Conservation (phyloP, 2,329 filamentous ascomycete genomes). For the Iodosphaeria phyllophila region DNA sequence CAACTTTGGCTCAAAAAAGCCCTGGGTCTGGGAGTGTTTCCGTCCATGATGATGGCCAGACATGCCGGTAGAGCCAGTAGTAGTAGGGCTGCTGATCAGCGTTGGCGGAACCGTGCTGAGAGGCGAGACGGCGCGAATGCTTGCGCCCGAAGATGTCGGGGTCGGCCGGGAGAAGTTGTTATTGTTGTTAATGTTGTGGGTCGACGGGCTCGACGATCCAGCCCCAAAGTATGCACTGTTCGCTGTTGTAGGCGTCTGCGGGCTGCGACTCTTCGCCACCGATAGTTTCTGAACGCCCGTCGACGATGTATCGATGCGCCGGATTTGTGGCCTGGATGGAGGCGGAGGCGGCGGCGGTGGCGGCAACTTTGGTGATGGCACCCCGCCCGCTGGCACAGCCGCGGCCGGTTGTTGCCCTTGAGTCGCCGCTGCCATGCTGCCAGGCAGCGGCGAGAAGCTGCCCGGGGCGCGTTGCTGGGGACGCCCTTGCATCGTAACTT, state of each 20-base stretch:
- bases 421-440: slow-evolving; percentile 10
- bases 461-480: slow-evolving; percentile 16
- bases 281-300: slow-evolving; percentile 11
- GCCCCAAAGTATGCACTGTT: too few species aligned
- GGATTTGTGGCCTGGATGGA: slow-evolving; percentile 18
- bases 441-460: slow-evolving; percentile 34
- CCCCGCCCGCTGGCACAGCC: slow-evolving; percentile 4
- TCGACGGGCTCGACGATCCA: slow-evolving; percentile 24
- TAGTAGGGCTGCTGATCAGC: slow-evolving; percentile 14
- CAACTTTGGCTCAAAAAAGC: slow-evolving; percentile 57
- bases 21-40: slow-evolving; percentile 55
- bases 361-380: slow-evolving; percentile 12
- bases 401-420: slow-evolving; percentile 8
- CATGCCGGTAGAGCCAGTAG: too few species aligned
- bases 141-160: slow-evolving; percentile 12
- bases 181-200: slow-evolving; percentile 27
- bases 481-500: slow-evolving; percentile 14
- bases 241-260: slow-evolving; percentile 15
- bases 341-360: slow-evolving; percentile 10
- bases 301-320: slow-evolving; percentile 25
- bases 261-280: slow-evolving; percentile 25
- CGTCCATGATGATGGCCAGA: slow-evolving; percentile 19
- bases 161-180: slow-evolving; percentile 40
- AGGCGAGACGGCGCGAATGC: slow-evolving; percentile 21
- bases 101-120: slow-evolving; percentile 20